phyloP scores from a whole-genome alignment of 306 rosid species.

The Begonia loranthoides region DNA sequence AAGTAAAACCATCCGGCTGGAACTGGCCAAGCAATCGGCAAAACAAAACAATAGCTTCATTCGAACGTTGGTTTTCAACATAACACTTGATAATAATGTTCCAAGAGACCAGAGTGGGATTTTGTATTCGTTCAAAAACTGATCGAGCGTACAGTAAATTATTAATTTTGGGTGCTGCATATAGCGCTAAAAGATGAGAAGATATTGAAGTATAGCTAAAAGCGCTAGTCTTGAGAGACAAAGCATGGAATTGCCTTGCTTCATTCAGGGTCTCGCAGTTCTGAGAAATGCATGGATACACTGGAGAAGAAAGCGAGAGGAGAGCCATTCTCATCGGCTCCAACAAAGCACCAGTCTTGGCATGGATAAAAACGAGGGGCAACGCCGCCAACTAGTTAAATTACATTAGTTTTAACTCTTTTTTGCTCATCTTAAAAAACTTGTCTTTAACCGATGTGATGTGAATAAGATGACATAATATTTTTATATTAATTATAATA shows the following conservation, averaged over 20 bases:
- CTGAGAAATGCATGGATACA: slow-evolving; percentile 6
- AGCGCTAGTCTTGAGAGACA: slow-evolving; percentile 29
- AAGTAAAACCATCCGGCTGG: slow-evolving; percentile 29
- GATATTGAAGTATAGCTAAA: slow-evolving; percentile 23
- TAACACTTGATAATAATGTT: slow-evolving; percentile 32
- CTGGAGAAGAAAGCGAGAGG: slow-evolving; percentile 10
- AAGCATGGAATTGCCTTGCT: slow-evolving; percentile 25
- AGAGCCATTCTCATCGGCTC: no score
- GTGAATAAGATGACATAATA: no score
- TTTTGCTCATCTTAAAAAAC: no score
- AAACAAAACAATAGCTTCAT: slow-evolving; percentile 32
- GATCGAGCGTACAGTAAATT: slow-evolving; percentile 26
- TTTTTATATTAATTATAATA: no score
- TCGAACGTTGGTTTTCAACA: slow-evolving; percentile 27
- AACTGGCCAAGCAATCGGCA: slow-evolving; percentile 17
- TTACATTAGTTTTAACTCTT: no score
- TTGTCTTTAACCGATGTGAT: no score
- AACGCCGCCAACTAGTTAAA: no score
- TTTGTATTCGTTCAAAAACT: slow-evolving; percentile 20
- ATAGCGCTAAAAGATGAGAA: slow-evolving; percentile 34
- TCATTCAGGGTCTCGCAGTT: slow-evolving; percentile 19
- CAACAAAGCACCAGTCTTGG: no score
- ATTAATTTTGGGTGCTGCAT: slow-evolving; percentile 33
- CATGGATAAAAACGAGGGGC: no score
- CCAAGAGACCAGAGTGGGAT: slow-evolving; percentile 29